Evolutionary conservation across 371 early-diverging fungal species (phyloP), one percentile per base, ranked within the genome.

Genomic region (Actinomortierella ambigua): DNA sequence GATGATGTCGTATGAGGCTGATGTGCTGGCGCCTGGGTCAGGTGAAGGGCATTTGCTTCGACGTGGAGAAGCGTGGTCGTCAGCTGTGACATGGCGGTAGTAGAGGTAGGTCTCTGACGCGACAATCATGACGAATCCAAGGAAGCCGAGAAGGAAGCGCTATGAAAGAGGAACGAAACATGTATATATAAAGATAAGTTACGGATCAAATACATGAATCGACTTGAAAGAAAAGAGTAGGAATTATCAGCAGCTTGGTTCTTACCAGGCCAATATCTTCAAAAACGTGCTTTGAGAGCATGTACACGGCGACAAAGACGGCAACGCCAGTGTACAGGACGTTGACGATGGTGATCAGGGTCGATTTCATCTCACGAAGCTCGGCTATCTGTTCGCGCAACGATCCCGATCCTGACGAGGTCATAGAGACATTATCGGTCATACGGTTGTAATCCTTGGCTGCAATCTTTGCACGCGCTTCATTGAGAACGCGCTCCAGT

Each of bases 41-140:
- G 34, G 34, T 11, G n/a, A n/a, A n/a, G n/a, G n/a, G n/a, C n/a
- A n/a, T n/a, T n/a, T n/a, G 34, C 34, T 34, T 34, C 7, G 34
- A 34, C 11, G 4, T 34, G 11, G 34, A 34, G 4, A 6, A 11
- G 34, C 4, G 7, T 34, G 34, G 34, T 34, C 34, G 4, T 34
- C 55, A 8, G 40, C 42, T 3, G 63, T 59, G 9, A 63, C 55
- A 57, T 73, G 73, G 4, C 73, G 59, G 17, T 44, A 41, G 42
- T 73, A 73, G 3, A 73, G 47, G 22, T 73, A 73, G 0, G 73
- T 59, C 29, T 73, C 73, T 18, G 67, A 73, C 5, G 67, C 60
- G 7, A 73, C 67, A 43, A 73, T 73, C 26, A 66, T 18, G 23
- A 73, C 54, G 29, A 73, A 73, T 27, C 50, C 63, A 7, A 63